Evolutionary conservation across 2,329 filamentous ascomycete species (phyloP).

Genomic region (Madurella fahalii): DNA sequence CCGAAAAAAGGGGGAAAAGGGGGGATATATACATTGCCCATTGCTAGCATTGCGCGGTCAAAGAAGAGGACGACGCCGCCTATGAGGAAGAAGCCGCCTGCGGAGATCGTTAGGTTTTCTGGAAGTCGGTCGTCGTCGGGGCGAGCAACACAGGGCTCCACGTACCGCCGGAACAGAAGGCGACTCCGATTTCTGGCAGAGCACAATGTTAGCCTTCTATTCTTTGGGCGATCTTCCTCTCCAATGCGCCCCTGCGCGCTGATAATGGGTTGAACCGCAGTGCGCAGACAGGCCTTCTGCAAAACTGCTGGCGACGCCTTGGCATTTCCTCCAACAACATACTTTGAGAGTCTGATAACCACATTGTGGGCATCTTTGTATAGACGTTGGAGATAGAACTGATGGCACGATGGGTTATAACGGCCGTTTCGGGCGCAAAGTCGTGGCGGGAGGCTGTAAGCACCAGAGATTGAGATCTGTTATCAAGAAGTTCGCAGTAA

Average conservation of each 20-base stretch:
- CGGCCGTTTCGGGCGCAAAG: background rate
- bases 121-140: background rate
- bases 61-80: conserved; percentile 96
- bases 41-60: conserved; percentile 94
- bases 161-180: conserved; percentile 96
- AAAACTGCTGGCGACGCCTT: background rate
- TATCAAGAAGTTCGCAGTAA: background rate
- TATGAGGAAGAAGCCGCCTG: conserved; percentile 91
- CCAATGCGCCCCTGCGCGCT: conserved; percentile 4
- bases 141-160: conserved; percentile 31
- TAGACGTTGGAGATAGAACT: background rate
- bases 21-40: conserved; percentile 74
- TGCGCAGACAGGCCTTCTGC: background rate
- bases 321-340: conserved; percentile 44
- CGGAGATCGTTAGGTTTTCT: conserved; percentile 23
- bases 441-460: background rate
- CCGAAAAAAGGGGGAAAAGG: conserved; percentile 10
- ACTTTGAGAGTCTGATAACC: conserved; percentile 96
- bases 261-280: background rate
- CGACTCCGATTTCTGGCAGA: conserved; percentile 82
- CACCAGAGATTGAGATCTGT: background rate
- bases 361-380: conserved; percentile 76
- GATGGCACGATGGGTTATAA: background rate
- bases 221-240: conserved; percentile 12
- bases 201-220: conserved; percentile 26